Conservation (phyloP, 441 rosid species). For the Brassica balearica region DNA sequence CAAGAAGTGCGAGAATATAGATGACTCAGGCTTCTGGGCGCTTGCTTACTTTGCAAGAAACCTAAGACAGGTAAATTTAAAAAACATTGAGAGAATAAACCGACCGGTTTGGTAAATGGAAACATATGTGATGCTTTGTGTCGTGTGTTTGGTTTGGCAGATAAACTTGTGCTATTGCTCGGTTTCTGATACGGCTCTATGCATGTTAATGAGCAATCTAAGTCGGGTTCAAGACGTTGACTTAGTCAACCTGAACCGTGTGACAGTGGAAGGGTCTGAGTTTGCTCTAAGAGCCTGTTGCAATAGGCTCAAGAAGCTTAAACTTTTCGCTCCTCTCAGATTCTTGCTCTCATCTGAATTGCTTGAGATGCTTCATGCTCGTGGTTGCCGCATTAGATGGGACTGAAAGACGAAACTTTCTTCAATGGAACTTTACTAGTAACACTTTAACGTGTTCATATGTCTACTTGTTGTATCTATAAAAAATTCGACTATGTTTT, state of each 20-base stretch:
- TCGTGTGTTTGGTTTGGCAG: constrained; percentile 54
- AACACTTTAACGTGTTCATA: too few species aligned
- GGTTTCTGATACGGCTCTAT: constrained; percentile 43
- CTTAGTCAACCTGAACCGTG: constrained; percentile 70
- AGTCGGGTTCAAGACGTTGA: constrained; percentile 84
- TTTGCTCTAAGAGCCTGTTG: constrained; percentile 71
- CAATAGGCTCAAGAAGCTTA: constrained; percentile 78
- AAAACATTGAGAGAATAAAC: neutral
- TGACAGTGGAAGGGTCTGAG: constrained; percentile 74
- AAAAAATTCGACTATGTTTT: too few species aligned
- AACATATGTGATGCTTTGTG: constrained; percentile 1
- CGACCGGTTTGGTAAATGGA: neutral
- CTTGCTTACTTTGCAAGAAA: constrained; percentile 71
- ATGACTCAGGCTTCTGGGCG: constrained; percentile 82
- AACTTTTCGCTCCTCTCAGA: constrained; percentile 67
- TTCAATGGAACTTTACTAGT: too few species aligned
- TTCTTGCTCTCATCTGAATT: constrained; percentile 73
- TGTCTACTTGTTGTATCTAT: too few species aligned
- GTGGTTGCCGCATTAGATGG: too few species aligned
- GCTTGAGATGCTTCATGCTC: constrained; percentile 13
- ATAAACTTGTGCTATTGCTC: constrained; percentile 78
- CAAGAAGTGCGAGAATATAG: constrained; percentile 70
- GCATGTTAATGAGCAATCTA: constrained; percentile 73
- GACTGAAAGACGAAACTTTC: too few species aligned
- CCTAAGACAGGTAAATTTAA: constrained; percentile 81